A percentile compares a stretch with the other conserved stretches of the same genome.
Evolutionary conservation across 2,329 filamentous ascomycete genomes (phyloP).

Genomic region (Emmonsia crescens): DNA sequence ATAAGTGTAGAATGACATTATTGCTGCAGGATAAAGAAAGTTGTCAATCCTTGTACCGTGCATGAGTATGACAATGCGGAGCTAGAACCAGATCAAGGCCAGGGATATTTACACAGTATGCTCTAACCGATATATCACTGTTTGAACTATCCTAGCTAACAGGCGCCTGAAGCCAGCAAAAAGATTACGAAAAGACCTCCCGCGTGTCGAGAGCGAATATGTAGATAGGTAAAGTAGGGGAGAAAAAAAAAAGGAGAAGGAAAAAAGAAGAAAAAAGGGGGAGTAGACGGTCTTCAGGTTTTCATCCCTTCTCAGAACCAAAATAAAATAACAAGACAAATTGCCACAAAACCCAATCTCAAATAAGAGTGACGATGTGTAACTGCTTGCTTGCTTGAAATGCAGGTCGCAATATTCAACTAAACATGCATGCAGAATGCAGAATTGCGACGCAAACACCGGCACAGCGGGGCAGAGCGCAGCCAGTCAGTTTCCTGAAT

Average conservation of each 20-base stretch:
- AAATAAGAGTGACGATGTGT: too few species aligned
- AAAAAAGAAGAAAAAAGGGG: too few species aligned
- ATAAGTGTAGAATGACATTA: slow-evolving; percentile 6
- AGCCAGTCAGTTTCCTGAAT: too few species aligned
- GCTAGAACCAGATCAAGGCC: too few species aligned
- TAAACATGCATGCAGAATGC: too few species aligned
- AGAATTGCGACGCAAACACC: too few species aligned
- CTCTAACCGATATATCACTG: background rate
- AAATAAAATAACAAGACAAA: too few species aligned
- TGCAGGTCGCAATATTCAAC: too few species aligned
- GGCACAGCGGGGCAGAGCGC: too few species aligned
- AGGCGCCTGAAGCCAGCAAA: background rate
- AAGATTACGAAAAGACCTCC: background rate
- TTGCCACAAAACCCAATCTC: too few species aligned
- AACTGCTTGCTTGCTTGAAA: too few species aligned
- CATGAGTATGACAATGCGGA: background rate
- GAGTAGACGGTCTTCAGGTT: too few species aligned
- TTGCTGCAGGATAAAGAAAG: background rate
- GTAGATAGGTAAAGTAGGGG: background rate
- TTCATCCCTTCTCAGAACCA: background rate
- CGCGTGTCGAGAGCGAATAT: background rate
- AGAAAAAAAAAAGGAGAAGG: background rate
- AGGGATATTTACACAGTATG: background rate
- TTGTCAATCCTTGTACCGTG: background rate
- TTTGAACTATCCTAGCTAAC: background rate